Evolutionary conservation across 164 flowering plant genomes (phyloP).

Genomic region (Euptelea pleiosperma): DNA sequence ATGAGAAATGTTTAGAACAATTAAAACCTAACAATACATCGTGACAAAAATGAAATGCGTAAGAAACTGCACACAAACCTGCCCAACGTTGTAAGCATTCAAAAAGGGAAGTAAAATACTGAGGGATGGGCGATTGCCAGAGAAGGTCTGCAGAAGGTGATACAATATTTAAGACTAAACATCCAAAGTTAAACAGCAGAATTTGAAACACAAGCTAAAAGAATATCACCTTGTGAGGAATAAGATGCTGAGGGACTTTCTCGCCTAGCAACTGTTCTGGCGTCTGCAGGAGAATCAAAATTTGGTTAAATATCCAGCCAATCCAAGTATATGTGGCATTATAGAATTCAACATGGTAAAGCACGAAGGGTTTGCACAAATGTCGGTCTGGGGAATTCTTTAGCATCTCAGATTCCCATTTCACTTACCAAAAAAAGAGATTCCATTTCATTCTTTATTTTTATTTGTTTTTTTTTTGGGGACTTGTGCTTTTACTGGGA

Average conservation of each 20-base stretch:
- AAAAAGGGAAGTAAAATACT: constrained; percentile 84
- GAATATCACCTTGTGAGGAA: constrained; percentile 78
- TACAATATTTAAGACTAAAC: constrained; percentile 6
- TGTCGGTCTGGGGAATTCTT: too few species aligned
- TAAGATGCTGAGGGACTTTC: constrained; percentile 73
- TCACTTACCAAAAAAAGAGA: too few species aligned
- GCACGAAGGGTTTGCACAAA: neutral
- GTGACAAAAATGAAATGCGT: neutral
- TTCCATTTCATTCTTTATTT: too few species aligned
- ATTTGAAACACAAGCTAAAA: constrained; percentile 8
- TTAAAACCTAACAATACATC: neutral
- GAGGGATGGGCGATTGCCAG: constrained; percentile 92
- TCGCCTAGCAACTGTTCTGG: constrained; percentile 77
- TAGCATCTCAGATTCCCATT: too few species aligned
- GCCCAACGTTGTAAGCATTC: constrained; percentile 86
- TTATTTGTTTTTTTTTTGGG: too few species aligned
- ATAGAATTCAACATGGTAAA: neutral
- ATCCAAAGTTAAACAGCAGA: constrained; percentile 4
- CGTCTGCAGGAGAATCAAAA: constrained; percentile 40
- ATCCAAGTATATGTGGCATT: neutral
- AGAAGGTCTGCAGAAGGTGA: constrained; percentile 62
- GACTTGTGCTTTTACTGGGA: too few species aligned
- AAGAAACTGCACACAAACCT: constrained; percentile 43
- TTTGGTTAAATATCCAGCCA: constrained; percentile 7
- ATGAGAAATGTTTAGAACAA: neutral